phyloP scores from a whole-genome alignment of 2,329 filamentous ascomycete genomes.

The Microcyclosporella mali region DNA sequence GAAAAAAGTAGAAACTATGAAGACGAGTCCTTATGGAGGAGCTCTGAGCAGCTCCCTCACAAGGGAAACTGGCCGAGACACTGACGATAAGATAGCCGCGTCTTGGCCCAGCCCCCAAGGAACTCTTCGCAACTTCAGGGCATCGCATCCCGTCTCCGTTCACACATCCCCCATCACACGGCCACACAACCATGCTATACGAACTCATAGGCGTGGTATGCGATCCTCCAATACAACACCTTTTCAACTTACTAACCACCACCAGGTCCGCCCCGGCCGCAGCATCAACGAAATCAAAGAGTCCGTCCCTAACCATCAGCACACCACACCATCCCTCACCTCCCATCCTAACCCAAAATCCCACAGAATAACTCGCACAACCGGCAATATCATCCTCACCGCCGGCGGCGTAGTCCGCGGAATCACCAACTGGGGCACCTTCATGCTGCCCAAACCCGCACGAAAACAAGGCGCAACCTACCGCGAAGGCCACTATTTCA shows the following conservation, averaged over 20 bases:
- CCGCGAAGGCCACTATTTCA: constrained; percentile 88
- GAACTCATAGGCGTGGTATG: constrained; percentile 92
- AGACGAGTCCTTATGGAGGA: no score
- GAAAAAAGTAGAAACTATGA: no score
- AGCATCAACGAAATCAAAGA: constrained; percentile 90
- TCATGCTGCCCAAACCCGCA: constrained; percentile 72
- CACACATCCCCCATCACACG: background rate
- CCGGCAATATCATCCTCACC: constrained; percentile 74
- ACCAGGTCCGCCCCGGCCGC: constrained; percentile 76
- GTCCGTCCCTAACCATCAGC: constrained; percentile 59
- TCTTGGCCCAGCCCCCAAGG: no score
- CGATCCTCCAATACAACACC: no score
- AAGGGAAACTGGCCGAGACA: no score
- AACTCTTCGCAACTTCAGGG: no score
- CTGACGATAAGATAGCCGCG: no score
- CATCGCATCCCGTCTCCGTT: no score
- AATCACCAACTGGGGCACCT: constrained; percentile 91
- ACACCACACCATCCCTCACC: constrained; percentile 6
- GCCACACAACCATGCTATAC: constrained; percentile 67
- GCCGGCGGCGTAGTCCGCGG: constrained; percentile 85
- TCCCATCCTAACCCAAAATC: constrained; percentile 7
- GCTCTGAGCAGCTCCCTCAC: no score
- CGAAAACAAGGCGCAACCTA: constrained; percentile 78
- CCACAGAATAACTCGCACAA: constrained; percentile 74
- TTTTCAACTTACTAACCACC: constrained; percentile 8